Conservation (phyloP, 345 rosid species). For the Boechera divaricarpa region DNA sequence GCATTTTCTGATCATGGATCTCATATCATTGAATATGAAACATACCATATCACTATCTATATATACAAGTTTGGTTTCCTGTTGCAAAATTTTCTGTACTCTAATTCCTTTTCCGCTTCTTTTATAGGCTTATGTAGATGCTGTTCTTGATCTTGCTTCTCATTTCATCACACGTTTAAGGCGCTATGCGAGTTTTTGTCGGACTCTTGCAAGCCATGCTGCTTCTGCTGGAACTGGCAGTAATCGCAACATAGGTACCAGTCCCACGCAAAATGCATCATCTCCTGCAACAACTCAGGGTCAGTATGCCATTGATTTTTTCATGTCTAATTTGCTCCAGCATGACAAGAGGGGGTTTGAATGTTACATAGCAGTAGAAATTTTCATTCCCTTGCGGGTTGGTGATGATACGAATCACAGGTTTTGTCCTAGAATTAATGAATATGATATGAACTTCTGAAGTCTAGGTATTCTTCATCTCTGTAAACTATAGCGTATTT, state of each 20-base stretch:
- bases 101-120: constrained; percentile 31
- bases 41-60: constrained; percentile 24
- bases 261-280: constrained; percentile 86
- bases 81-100: constrained; percentile 12
- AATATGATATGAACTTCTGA: constrained; percentile 26
- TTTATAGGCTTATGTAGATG: constrained; percentile 97
- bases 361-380: constrained; percentile 20
- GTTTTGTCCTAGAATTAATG: constrained; percentile 13
- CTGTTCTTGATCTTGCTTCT: constrained; percentile 97
- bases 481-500: constrained; percentile 9
- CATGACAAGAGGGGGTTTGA: constrained; percentile 10
- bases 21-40: constrained; percentile 23
- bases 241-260: constrained; percentile 79
- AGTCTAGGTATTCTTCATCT: background rate
- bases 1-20: constrained; percentile 10
- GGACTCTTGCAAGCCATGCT: constrained; percentile 97
- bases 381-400: background rate
- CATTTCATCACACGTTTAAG: constrained; percentile 96
- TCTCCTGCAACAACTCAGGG: constrained; percentile 83
- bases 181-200: constrained; percentile 99
- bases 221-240: constrained; percentile 91
- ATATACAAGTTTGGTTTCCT: constrained; percentile 8
- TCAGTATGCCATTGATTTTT: constrained; percentile 50
- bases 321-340: constrained; percentile 17
- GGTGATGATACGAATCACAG: constrained; percentile 14